Evolutionary conservation across 1,284 basidiomycete species (phyloP).

Genomic region (Paramarasmius palmivorus): DNA sequence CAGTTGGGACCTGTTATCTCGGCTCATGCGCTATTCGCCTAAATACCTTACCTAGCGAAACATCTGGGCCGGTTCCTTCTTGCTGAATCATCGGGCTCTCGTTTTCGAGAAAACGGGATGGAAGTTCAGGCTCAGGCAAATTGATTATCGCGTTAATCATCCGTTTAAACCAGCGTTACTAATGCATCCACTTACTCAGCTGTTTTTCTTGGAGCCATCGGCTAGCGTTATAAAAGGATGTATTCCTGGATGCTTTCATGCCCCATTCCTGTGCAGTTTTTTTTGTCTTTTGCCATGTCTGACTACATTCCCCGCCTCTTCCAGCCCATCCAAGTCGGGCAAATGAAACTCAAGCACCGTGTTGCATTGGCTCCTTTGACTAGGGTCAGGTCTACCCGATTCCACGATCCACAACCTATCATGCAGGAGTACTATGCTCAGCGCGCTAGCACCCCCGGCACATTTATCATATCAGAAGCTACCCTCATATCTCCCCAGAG

Average conservation of each 20-base stretch:
- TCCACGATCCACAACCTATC: slow-evolving; percentile 22
- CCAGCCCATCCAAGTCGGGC: slow-evolving; percentile 43
- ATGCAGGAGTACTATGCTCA: slow-evolving; percentile 44
- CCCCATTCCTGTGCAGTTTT: too few species aligned
- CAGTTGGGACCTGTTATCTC: too few species aligned
- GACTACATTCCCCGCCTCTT: slow-evolving; percentile 32
- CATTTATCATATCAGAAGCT: slow-evolving; percentile 46
- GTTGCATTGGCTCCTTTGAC: slow-evolving; percentile 53
- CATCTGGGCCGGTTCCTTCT: too few species aligned
- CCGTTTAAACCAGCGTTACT: neutral
- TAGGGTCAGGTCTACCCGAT: slow-evolving; percentile 8
- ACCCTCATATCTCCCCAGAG: slow-evolving; percentile 37
- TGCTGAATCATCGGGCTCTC: too few species aligned
- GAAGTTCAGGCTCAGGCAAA: too few species aligned
- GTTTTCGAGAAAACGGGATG: too few species aligned
- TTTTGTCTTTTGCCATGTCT: too few species aligned
- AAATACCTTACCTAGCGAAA: too few species aligned
- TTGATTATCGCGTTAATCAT: neutral
- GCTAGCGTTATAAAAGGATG: too few species aligned
- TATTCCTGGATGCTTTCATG: too few species aligned
- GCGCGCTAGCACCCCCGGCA: slow-evolving; percentile 38
- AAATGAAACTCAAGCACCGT: slow-evolving; percentile 40
- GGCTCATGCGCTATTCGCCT: too few species aligned
- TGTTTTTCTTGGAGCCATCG: too few species aligned
- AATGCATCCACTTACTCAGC: neutral